phyloP scores from a whole-genome alignment of 2,329 filamentous ascomycete species.

The Alternaria sp. region DNA sequence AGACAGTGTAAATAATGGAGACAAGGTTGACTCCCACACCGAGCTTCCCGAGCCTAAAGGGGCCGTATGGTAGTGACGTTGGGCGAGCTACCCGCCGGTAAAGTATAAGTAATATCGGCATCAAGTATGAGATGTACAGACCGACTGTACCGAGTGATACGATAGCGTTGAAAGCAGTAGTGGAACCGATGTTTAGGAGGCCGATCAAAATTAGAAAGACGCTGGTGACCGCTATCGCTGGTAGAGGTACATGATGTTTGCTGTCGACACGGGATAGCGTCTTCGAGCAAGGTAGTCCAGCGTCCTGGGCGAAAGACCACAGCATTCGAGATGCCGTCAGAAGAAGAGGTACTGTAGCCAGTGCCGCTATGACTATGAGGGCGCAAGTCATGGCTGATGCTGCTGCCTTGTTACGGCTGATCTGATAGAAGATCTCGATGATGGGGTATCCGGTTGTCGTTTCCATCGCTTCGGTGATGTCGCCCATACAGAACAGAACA shows the following conservation, averaged over 20 bases:
- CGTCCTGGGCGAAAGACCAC: slow-evolving; percentile 30
- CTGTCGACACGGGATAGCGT: slow-evolving; percentile 18
- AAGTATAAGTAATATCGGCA: slow-evolving; percentile 17
- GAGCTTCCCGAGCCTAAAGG: slow-evolving; percentile 19
- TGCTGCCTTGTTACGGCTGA: background rate
- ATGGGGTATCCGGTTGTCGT: slow-evolving; percentile 45
- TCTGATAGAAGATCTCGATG: slow-evolving; percentile 40
- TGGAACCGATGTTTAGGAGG: slow-evolving; percentile 25
- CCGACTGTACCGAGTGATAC: slow-evolving; percentile 24
- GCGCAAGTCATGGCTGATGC: slow-evolving; percentile 24
- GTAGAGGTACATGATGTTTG: slow-evolving; percentile 23
- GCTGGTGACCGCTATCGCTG: slow-evolving; percentile 16
- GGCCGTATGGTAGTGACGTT: background rate
- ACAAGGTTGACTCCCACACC: slow-evolving; percentile 18
- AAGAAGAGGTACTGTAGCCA: slow-evolving; percentile 5
- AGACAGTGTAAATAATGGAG: slow-evolving; percentile 18
- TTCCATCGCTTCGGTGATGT: slow-evolving; percentile 33
- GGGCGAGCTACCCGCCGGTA: slow-evolving; percentile 17
- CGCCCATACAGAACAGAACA: slow-evolving; percentile 44
- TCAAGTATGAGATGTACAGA: slow-evolving; percentile 26
- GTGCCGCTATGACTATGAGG: slow-evolving; percentile 27
- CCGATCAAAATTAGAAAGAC: slow-evolving; percentile 13
- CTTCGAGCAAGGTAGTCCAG: slow-evolving; percentile 42
- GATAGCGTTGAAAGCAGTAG: slow-evolving; percentile 27
- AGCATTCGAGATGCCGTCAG: slow-evolving; percentile 34